Evolutionary conservation across 2,329 filamentous ascomycete genomes (phyloP), one percentile per base, ranked within the genome.

Genomic region (Aspergillus pseudotamarii): DNA sequence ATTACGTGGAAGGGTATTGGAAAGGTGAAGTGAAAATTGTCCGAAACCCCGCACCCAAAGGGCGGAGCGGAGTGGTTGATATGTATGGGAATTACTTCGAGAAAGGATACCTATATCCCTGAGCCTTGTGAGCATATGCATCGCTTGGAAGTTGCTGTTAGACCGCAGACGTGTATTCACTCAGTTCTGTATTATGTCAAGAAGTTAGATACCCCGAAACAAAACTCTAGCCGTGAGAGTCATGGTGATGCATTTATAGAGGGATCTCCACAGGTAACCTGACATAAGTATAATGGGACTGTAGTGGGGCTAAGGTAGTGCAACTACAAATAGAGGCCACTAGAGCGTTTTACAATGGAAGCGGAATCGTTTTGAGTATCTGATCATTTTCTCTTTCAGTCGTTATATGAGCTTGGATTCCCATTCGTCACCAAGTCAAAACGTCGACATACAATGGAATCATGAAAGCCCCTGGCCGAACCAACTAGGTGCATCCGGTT

Each of bases 1-100:
- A 74, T n/a, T 78, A 77, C 65, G 80, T 87, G 0, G 84, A 86
- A 61, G 86, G 86, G 0, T 81, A 86, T 66, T 89, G 87, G 87
- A 81, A 83, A 34, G 87, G 87, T 6, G 79, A 86, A 38, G 81
- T 89, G 28, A 85, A 84, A 59, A 80, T 89, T 34, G 76, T 88
- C n/a, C 77, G 85, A 41, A 80, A 81, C 66, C 68, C 78, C 19
- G 72, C 74, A 14, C 74, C 73, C 0, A 75, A 79, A 59, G 70
- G 73, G 12, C 75, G 80, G 58, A 80, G 72, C 55, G 81, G 81
- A 12, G 76, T 79, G 34, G 82, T 85, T 45, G 81, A 83, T 69
- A 82, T 82, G 68, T 85, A 84, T 72, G 83, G 84, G 3, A 85
- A 85, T 71, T 80, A 81, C 61, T 85, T 83, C 65, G 81, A 85